Base-by-base conservation (phyloP, 2,329 filamentous ascomycete species). In the Knoxdaviesia capensis region DNA sequence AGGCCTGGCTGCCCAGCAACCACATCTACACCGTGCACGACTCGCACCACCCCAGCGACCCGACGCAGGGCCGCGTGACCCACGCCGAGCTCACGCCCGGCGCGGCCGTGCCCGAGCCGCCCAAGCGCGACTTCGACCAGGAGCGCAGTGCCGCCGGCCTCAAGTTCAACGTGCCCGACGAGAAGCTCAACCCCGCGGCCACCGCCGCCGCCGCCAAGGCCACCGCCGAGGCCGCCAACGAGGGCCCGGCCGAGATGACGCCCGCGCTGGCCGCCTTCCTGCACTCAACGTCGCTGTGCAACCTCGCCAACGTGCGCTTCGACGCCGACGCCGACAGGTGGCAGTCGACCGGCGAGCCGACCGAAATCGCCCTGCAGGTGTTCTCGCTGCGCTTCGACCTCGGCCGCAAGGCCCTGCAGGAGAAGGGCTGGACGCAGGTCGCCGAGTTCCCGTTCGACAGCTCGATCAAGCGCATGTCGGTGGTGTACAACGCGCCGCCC, bases 391-490 rank as follows among this genome's bases (percentile, higher is more conserved):
- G 80, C 35, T 83, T 85, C 53, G 61, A 66, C 38, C 62, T 62
- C 29, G 70, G 71, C 36, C 74, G 73, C 55, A 69, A 69, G 51
- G 52, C 55, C 1, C 57, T 74, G 3, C 65, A 69, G 44, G 56
- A 51, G 3, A 53, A 60, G 5, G 68, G 68, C n/a, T 78, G 75
- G 73, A 69, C 68, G 48, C 68, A 77, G 50, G 56, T 77, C 1
- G 69, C 74, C 41, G 81, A 86, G 51, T 82, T 81, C 46, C 79
- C 80, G n/a, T 87, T 86, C 52, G 80, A 86, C 56, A 82, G 77
- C 44, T 69, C 69, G 50, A 74, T 85, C 54, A 86, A 86, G 66
- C 75, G 77, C 51, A 86, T 86, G 80, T 81, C 77, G 6, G 79
- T 85, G 43, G 68, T 85, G 38, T 84, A 81, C 57, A 64, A 71